These are phyloP conservation scores for Exserohilum rostratum DNA, from an alignment of 2,329 filamentous ascomycete species.

Conservation along the genomic window DNA sequence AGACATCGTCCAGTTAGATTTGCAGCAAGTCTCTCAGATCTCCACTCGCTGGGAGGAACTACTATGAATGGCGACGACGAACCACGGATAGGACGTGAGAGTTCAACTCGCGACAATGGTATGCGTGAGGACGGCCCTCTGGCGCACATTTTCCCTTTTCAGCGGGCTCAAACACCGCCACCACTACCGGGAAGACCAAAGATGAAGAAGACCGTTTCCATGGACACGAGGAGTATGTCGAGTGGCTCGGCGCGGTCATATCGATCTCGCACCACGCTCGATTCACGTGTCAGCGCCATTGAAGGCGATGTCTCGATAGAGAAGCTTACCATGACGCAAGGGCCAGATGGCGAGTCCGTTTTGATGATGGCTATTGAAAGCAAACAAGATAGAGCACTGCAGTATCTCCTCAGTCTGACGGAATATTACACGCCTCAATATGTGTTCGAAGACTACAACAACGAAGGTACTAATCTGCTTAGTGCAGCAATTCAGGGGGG, in stretches of 20 bases:
- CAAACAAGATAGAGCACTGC: slow-evolving; percentile 72
- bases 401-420: slow-evolving; percentile 77
- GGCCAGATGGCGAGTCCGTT: slow-evolving; percentile 77
- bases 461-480: slow-evolving; percentile 85
- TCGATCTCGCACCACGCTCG: slow-evolving; percentile 77
- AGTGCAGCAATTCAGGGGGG: slow-evolving; percentile 90
- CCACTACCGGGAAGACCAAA: slow-evolving; percentile 58
- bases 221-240: slow-evolving; percentile 89
- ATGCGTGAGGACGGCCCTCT: slow-evolving; percentile 55
- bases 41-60: slow-evolving; percentile 32
- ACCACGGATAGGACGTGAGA: slow-evolving; percentile 24
- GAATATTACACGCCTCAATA: slow-evolving; percentile 75
- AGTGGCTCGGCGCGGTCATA: slow-evolving; percentile 85
- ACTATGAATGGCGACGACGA: slow-evolving; percentile 40
- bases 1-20: slow-evolving; percentile 40
- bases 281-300: slow-evolving; percentile 67
- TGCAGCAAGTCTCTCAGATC: slow-evolving; percentile 38
- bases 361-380: slow-evolving; percentile 63
- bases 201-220: slow-evolving; percentile 77
- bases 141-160: slow-evolving; percentile 90
- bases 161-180: slow-evolving; percentile 62
- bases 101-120: slow-evolving; percentile 25
- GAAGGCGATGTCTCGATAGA: slow-evolving; percentile 89
- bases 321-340: slow-evolving; percentile 73
- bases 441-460: slow-evolving; percentile 83